Evolutionary conservation across 768 basidiomycete genomes (phyloP), one percentile per base, ranked within the genome.

Genomic region (Steccherinum ochraceum): DNA sequence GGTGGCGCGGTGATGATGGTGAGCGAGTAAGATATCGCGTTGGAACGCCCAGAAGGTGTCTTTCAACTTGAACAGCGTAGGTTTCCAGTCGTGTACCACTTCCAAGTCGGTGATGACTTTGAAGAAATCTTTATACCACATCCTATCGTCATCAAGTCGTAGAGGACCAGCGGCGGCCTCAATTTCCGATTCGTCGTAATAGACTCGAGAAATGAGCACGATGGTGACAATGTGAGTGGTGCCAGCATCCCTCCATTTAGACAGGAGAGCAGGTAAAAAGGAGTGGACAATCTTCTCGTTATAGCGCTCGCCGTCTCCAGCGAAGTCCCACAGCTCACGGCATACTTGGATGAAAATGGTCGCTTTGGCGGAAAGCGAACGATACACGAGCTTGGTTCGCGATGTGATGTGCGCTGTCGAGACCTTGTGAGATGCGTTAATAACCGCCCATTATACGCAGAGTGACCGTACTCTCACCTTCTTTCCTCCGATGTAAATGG

Each of bases 251-350:
- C 78, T 73, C 93, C 93, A 98, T 55, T 83, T 86, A 11, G 77
- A 66, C 59, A 97, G 93, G 3, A 98, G 77, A 12, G 87, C 79
- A 1, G 95, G 93, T 5, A 99, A 80, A 71, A 97, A 97, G 2
- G 93, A 91, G 64, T 97, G 93, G 2, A 95, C 87, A n/a, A 95
- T 89, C 70, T 98, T 98, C 65, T 98, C 96, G 63, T 91, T 87
- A 68, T 87, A 93, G 4, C 94, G 81, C 65, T 96, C 93, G 20
- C 96, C 96, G 54, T 98, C 96, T 27, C 90, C 93, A 20, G 93
- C 80, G 62, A 98, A 98, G 60, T 96, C 90, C 91, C 92, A 98
- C 49, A 96, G 80, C 63, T 98, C 96, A 45, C 85, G 81, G 64
- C 93, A 95, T 13, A 99, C 88, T 73, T 97, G 94, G 45, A 99